These are phyloP conservation scores for Circinella umbellata DNA, from an alignment of 371 early-diverging fungal genomes.

Conservation along the genomic window DNA sequence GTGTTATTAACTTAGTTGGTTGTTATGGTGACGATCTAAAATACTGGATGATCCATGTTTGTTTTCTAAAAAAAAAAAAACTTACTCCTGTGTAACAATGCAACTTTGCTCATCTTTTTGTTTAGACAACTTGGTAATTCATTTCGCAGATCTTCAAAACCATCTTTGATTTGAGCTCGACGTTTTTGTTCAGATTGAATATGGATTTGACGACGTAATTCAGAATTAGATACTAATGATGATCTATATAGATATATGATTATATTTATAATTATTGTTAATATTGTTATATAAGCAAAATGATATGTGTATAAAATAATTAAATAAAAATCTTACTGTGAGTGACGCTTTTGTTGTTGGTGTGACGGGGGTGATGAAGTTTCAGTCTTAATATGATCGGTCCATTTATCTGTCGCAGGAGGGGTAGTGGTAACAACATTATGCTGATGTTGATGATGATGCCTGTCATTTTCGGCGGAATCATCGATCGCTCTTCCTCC, in stretches of 20 bases:
- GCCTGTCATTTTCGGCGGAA: slow-evolving; percentile 5
- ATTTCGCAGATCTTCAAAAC: slow-evolving; percentile 59
- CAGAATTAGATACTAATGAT: slow-evolving; percentile 30
- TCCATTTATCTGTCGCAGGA: neutral
- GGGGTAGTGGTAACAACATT: neutral
- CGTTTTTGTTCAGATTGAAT: slow-evolving; percentile 68
- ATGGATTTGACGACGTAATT: slow-evolving; percentile 59
- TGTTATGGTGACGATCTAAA: neutral
- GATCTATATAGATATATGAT: neutral
- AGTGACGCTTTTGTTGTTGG: slow-evolving; percentile 4
- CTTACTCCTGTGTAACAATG: slow-evolving; percentile 55
- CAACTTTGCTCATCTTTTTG: slow-evolving; percentile 64
- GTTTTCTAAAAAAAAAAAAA: neutral
- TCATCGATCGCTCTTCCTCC: neutral
- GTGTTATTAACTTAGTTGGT: slow-evolving; percentile 2
- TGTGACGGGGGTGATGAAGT: neutral
- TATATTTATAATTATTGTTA: neutral
- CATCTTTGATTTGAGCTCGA: slow-evolving; percentile 65
- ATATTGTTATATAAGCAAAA: neutral
- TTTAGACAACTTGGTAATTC: slow-evolving; percentile 57
- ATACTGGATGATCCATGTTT: no score
- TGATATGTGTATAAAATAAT: neutral
- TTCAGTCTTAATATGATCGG: slow-evolving; percentile 1
- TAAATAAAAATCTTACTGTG: neutral
- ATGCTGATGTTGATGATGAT: neutral